Conservation (phyloP, 805 yeast genomes). For the Yueomyces sp. region DNA sequence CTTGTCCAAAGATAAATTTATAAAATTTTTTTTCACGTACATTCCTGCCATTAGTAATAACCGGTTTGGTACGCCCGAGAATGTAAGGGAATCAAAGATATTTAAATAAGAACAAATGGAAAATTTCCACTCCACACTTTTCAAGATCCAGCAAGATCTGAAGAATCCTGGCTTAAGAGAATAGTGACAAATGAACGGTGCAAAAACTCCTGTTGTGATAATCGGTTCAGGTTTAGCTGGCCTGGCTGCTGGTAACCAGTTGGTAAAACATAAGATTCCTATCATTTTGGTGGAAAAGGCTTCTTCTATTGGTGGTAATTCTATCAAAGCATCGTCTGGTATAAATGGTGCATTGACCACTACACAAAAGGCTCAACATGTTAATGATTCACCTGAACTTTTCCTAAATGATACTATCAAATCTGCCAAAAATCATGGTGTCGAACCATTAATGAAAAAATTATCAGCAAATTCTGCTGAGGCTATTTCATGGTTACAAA, state of each 20-base stretch:
- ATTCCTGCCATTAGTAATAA: no score
- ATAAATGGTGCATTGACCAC: slow-evolving; percentile 56
- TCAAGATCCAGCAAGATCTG: no score
- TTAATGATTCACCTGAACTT: slow-evolving; percentile 43
- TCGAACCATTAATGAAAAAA: slow-evolving; percentile 42
- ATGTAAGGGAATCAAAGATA: no score
- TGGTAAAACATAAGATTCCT: slow-evolving; percentile 27
- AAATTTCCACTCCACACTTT: no score
- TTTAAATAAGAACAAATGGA: no score
- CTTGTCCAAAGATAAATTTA: no score
- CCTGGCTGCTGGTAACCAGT: slow-evolving; percentile 30
- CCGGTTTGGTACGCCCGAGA: no score
- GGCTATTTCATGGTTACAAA: slow-evolving; percentile 65
- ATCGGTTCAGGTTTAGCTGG: slow-evolving; percentile 51
- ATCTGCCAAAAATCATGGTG: slow-evolving; percentile 54
- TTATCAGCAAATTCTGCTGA: slow-evolving; percentile 48
- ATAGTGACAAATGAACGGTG: no score
- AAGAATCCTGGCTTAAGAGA: no score
- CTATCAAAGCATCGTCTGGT: slow-evolving; percentile 50
- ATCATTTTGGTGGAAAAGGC: slow-evolving; percentile 39
- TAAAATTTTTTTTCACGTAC: no score
- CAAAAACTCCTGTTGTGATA: slow-evolving; percentile 27
- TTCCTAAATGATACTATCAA: slow-evolving; percentile 56
- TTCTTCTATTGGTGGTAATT: slow-evolving; percentile 41
- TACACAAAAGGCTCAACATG: slow-evolving; percentile 37